phyloP scores from a whole-genome alignment of 495 filamentous ascomycete genomes.

The Xylaria palmicola region DNA sequence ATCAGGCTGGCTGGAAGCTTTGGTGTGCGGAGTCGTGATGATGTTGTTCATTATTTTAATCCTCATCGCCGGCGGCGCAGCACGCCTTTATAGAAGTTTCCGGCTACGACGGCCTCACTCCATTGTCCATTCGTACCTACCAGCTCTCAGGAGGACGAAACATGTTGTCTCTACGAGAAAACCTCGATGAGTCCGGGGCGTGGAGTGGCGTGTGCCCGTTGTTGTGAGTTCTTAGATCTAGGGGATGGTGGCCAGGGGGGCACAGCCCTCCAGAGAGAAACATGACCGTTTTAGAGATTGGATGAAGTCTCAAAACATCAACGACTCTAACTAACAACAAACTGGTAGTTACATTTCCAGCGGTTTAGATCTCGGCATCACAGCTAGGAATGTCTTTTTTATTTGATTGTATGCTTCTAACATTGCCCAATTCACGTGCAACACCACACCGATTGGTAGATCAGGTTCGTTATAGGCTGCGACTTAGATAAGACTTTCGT shows the following conservation, averaged over 20 bases:
- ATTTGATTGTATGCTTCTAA: too few relatives aligned
- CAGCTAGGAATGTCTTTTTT: too few relatives aligned
- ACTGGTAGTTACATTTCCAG: not conserved
- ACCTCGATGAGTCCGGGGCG: not conserved
- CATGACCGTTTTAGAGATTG: constrained; percentile 8
- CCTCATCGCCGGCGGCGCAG: constrained; percentile 9
- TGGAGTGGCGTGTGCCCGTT: not conserved
- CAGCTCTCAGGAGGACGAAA: not conserved
- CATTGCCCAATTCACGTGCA: too few relatives aligned
- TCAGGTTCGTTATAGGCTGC: too few relatives aligned
- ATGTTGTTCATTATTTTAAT: not conserved
- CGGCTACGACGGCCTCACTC: not conserved
- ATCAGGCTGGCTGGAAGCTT: constrained; percentile 19
- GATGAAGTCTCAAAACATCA: not conserved
- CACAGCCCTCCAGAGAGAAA: not conserved
- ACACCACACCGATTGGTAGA: too few relatives aligned
- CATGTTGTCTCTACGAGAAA: not conserved
- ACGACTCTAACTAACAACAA: not conserved
- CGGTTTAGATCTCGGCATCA: not conserved
- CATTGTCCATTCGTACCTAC: not conserved
- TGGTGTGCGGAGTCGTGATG: constrained; percentile 7
- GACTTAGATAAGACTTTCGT: too few relatives aligned
- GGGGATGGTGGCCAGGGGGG: not conserved
- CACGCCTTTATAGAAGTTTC: constrained; percentile 24
- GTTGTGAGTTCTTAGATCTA: not conserved